Evolutionary conservation across 169 alveolate species (phyloP).

Genomic region (Plasmodium cynomolgi): DNA sequence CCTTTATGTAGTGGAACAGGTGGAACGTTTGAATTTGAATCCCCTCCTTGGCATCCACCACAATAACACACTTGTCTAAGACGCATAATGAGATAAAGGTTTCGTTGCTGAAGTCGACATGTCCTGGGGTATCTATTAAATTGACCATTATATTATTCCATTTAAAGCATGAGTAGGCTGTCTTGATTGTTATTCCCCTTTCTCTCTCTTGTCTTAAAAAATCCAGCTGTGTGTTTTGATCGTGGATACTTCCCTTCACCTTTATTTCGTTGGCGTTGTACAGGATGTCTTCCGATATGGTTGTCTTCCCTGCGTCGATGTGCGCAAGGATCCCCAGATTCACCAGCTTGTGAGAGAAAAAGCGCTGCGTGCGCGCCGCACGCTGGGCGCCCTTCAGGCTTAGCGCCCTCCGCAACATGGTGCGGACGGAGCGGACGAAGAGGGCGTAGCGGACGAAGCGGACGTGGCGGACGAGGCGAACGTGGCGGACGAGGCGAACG

Average conservation of each 20-base stretch:
- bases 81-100: conserved; percentile 90
- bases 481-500: neutral
- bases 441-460: neutral
- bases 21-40: conserved; percentile 90
- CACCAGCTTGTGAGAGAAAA: conserved; percentile 28
- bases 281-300: conserved; percentile 89
- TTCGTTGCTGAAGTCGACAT: conserved; percentile 93
- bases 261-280: conserved; percentile 85
- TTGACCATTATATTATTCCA: conserved; percentile 87
- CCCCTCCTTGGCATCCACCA: conserved; percentile 92
- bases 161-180: conserved; percentile 92
- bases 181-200: conserved; percentile 92
- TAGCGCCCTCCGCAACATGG: conserved; percentile 21
- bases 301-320: conserved; percentile 92
- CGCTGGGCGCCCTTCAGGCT: neutral
- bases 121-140: conserved; percentile 95
- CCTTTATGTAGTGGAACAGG: conserved; percentile 89
- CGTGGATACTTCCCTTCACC: conserved; percentile 86
- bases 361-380: conserved; percentile 11
- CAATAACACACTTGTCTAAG: conserved; percentile 91
- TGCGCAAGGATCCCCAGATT: conserved; percentile 92
- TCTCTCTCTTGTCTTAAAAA: conserved; percentile 89
- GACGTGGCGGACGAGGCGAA: neutral
- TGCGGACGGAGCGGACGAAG: neutral
- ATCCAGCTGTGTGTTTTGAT: conserved; percentile 91